A percentile compares a stretch with the other conserved stretches of the same genome.
Evolutionary conservation across 495 filamentous ascomycete species (phyloP).

Genomic region (Lophiotrema nucula): DNA sequence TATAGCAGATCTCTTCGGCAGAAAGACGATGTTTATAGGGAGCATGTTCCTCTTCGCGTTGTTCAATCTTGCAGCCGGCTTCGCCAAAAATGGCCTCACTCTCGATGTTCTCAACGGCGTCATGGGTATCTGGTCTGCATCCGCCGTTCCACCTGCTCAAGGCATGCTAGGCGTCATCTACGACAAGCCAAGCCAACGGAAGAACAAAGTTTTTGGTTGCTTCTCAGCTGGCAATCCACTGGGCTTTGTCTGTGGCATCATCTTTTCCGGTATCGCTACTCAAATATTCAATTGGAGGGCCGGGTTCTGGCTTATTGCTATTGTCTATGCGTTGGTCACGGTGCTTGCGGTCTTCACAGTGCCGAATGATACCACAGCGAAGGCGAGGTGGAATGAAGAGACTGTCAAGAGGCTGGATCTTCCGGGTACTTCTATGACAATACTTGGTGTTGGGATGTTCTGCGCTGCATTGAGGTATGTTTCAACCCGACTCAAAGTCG

Average conservation of each 20-base stretch:
- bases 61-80: constrained; percentile 58
- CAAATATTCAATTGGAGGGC: constrained; percentile 68
- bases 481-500: not conserved
- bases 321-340: constrained; percentile 60
- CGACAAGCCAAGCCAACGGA: constrained; percentile 57
- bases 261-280: constrained; percentile 65
- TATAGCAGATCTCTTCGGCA: constrained; percentile 72
- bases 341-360: constrained; percentile 63
- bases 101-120: constrained; percentile 65
- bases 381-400: constrained; percentile 47
- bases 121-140: constrained; percentile 61
- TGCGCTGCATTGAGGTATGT: constrained; percentile 60
- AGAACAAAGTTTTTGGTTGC: constrained; percentile 67
- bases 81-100: constrained; percentile 60
- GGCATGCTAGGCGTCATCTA: constrained; percentile 68
- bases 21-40: constrained; percentile 64
- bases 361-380: constrained; percentile 54
- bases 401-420: constrained; percentile 62
- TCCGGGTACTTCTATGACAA: constrained; percentile 62
- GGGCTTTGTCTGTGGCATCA: constrained; percentile 66
- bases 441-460: constrained; percentile 64
- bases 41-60: constrained; percentile 64
- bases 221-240: constrained; percentile 69
- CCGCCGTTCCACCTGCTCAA: constrained; percentile 65
- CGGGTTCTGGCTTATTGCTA: constrained; percentile 62